Evolutionary conservation across 108 stramenopile genomes (phyloP), one percentile per base, ranked within the genome.

Genomic region (Skeletonema potamos): DNA sequence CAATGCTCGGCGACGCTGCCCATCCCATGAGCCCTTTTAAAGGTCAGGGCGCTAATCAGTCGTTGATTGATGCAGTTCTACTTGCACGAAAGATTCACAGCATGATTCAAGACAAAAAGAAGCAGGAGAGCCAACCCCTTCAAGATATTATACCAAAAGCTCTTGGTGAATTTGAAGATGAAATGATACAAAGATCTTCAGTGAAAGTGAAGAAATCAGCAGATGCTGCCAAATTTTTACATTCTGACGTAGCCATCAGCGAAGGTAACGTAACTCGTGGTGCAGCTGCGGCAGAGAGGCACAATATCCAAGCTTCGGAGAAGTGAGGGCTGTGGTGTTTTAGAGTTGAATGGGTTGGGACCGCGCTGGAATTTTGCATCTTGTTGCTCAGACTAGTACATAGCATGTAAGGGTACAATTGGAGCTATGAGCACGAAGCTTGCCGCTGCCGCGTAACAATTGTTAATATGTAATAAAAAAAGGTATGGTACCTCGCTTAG

Each of bases 31-130:
- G 74, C 43, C 93, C 93, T 11, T 94, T 94, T 63, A 94, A 94
- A 74, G 93, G 93, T 13, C 93, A 94, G 79, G 93, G 93, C 29
- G 93, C 93, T 0, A 94, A 94, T 58, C 93, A 94, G 77, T 90
- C 90, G 36, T 51, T 92, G 62, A 34, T 92, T 43, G 92, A 92
- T 81, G 92, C 89, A 34, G 68, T 92, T 34, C 74, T 83, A 4
- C 75, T 89, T 62, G 87, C 89, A 6, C 76, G 84, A 36, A 59
- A 83, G 27, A 62, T 92, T 12, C 79, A 86, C 66, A 79, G 51
- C 7, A 13, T 24, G 10, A 27, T 62, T 44, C 61, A 46, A 4
- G 58, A 54, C 9, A 58, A 62, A 29, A 15, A 75, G 28, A 54
- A 10, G 20, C 3, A 34, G 7, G 67, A 51, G 70, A 66, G 27